A percentile compares a stretch with the other conserved stretches of the same genome.
Evolutionary conservation across 1,139 yeast genomes (phyloP).

Genomic region (Taiozyma sp.): DNA sequence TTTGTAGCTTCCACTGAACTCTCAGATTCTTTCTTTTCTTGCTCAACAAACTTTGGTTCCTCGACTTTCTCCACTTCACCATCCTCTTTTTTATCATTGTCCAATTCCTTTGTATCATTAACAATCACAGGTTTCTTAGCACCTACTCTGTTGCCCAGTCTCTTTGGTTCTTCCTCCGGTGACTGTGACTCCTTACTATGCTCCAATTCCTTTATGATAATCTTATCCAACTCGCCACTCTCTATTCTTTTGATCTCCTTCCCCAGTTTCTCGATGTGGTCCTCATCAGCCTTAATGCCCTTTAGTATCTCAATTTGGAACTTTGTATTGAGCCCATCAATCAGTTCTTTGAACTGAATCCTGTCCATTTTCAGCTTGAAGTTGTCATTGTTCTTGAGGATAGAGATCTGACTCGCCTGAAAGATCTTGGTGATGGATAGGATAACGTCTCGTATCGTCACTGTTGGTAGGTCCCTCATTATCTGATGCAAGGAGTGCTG

Average conservation of each 20-base stretch:
- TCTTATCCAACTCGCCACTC: constrained; percentile 30
- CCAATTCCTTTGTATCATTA: neutral
- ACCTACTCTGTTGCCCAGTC: neutral
- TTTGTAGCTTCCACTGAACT: neutral
- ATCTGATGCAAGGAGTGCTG: neutral
- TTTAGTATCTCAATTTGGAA: constrained; percentile 9
- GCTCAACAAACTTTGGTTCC: neutral
- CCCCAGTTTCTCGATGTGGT: constrained; percentile 23
- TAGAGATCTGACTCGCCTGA: constrained; percentile 18
- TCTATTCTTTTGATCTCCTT: constrained; percentile 31
- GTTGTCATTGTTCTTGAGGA: constrained; percentile 20
- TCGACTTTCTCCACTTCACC: neutral
- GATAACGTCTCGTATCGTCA: constrained; percentile 20
- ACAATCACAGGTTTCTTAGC: neutral
- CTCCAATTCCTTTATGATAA: constrained; percentile 14
- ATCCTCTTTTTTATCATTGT: neutral
- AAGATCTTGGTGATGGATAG: constrained; percentile 20
- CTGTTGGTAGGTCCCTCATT: neutral
- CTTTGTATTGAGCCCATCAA: constrained; percentile 8
- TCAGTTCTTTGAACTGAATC: constrained; percentile 14
- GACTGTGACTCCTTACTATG: neutral
- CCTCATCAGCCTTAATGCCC: constrained; percentile 28
- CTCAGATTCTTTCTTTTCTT: neutral
- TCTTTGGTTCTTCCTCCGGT: neutral
- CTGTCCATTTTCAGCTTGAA: constrained; percentile 18